A percentile compares a stretch with the other conserved stretches of the same genome.
Evolutionary conservation across 805 yeast genomes (phyloP).

Genomic region (Metschnikowia henanensis): DNA sequence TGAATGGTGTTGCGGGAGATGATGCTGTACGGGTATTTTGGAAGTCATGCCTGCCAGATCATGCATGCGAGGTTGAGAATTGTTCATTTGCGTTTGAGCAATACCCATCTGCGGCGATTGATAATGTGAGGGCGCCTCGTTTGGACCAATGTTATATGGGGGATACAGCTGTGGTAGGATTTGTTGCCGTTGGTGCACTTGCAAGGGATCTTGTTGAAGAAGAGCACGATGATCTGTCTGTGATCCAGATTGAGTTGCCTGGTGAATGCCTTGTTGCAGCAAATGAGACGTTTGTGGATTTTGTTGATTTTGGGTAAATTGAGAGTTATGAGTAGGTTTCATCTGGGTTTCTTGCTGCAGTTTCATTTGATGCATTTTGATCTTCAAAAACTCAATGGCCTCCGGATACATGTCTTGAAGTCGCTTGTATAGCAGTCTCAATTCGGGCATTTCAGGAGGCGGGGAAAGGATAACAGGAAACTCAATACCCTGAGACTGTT

Average conservation of each 20-base stretch:
- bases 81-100: constrained; percentile 3
- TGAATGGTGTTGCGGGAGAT: constrained; percentile 12
- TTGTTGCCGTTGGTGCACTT: constrained; percentile 9
- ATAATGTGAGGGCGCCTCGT: constrained; percentile 5
- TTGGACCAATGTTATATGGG: constrained; percentile 5
- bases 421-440: constrained; percentile 45
- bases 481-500: constrained; percentile 22
- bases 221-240: constrained; percentile 2
- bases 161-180: constrained; percentile 2
- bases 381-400: constrained; percentile 43
- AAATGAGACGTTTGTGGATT: constrained; percentile 10
- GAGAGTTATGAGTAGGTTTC: constrained; percentile 8
- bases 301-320: constrained; percentile 3
- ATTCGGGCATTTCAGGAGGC: constrained; percentile 56
- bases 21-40: constrained; percentile 11
- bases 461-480: constrained; percentile 54
- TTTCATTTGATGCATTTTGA: constrained; percentile 37
- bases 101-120: constrained; percentile 10
- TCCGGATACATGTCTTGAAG: constrained; percentile 54
- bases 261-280: constrained; percentile 11
- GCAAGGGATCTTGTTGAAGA: constrained; percentile 8
- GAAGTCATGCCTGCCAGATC: constrained; percentile 5
- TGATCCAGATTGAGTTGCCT: constrained; percentile 11
- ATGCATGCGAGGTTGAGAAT: constrained; percentile 5
- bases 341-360: constrained; percentile 24